A percentile compares a stretch with the other conserved stretches of the same genome.
phyloP scores from a whole-genome alignment of 176 grass and related monocot species.

The Eleusine indica region DNA sequence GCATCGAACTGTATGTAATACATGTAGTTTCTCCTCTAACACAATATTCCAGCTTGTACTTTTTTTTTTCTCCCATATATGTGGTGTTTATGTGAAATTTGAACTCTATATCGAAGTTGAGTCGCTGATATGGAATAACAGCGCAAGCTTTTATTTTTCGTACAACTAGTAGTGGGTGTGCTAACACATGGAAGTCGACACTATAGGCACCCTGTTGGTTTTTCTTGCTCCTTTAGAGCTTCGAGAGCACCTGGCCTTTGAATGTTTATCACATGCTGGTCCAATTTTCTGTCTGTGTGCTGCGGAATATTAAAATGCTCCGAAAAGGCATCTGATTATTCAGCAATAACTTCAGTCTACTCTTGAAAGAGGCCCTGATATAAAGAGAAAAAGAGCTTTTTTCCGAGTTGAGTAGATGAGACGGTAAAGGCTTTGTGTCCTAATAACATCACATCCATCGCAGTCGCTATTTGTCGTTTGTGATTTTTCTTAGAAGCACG shows the following conservation, averaged over 20 bases:
- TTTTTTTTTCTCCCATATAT: neutral
- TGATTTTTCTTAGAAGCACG: neutral
- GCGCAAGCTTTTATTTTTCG: neutral
- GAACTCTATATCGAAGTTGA: neutral
- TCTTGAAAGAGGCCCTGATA: neutral
- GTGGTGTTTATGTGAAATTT: neutral
- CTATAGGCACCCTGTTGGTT: no score
- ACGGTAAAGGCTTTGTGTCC: constrained; percentile 20
- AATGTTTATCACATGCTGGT: neutral
- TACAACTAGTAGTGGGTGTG: neutral
- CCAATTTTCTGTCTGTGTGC: neutral
- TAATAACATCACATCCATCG: constrained; percentile 37
- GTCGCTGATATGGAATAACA: neutral
- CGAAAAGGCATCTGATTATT: neutral
- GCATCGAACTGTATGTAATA: constrained; percentile 9
- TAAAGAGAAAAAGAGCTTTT: neutral
- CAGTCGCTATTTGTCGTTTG: constrained; percentile 11
- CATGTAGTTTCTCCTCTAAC: neutral
- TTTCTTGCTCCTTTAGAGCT: neutral
- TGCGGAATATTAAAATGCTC: neutral
- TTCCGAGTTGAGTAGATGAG: neutral
- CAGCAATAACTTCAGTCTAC: neutral
- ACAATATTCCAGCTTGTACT: neutral
- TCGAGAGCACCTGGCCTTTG: neutral
- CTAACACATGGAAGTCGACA: neutral